Evolutionary conservation across 2,329 filamentous ascomycete species (phyloP), one percentile per base, ranked within the genome.

Genomic region (Fusarium begoniae): DNA sequence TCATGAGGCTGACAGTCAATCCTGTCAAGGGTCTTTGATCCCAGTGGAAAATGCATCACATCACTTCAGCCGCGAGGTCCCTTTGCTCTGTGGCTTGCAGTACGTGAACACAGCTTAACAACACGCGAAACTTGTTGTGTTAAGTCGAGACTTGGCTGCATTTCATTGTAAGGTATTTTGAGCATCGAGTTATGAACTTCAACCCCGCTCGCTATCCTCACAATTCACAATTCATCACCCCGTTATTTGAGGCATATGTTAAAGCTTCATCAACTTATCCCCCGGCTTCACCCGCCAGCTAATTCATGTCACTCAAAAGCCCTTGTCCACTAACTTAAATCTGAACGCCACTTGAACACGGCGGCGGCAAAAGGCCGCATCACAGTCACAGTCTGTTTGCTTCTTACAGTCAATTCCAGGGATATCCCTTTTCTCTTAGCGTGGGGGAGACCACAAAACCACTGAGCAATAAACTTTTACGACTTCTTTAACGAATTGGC

Each of bases 1-100:
- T 62, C 61, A 26, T 72, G 72, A 78, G 75, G 75, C 75, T 76
- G 66, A 74, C 48, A 56, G 57, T 66, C 63, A 70, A 57, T 50
- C 59, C 37, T 58, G 69, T 64, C 75, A 66, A 74, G 47, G 40
- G 43, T 55, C 66, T 53, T 24, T 58, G 54, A 48, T 69, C 55
- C 44, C 44, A 66, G 51, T 65, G 43, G 61, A 55, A 66, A 28
- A 66, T 48, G 35, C 37, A 57, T 37, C 47, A 35, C 62, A 64
- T 63, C 40, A 44, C 37, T 56, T 60, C 43, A 43, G 47, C 38
- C 40, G 45, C 37, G 47, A 22, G 35, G 55, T 54, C 24, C n/a
- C 20, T 30, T 38, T 41, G 18, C n/a, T 22, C 32, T 63, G 51
- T 51, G 57, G 38, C 57, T 56, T 45, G 45, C n/a, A 41, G 44